phyloP scores from a whole-genome alignment of 2,329 filamentous ascomycete genomes.

The Aspergillus sp. region DNA sequence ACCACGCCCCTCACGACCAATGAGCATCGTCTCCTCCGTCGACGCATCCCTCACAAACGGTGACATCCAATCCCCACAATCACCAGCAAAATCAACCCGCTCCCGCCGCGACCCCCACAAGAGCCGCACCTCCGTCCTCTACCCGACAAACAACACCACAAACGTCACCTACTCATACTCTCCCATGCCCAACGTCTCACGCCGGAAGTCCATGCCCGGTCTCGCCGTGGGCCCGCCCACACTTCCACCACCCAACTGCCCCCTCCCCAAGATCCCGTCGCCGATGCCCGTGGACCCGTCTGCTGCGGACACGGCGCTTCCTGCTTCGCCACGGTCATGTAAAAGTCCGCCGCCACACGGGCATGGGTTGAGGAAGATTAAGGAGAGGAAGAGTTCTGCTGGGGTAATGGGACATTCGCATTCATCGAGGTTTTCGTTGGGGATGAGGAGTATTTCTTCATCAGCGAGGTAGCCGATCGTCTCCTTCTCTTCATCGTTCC shows the following conservation, averaged over 20 bases:
- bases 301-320: not conserved
- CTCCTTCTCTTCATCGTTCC: not conserved
- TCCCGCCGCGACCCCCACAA: constrained; percentile 7
- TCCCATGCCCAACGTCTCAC: constrained; percentile 13
- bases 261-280: constrained; percentile 26
- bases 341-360: too few species aligned
- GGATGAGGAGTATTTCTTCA: not conserved
- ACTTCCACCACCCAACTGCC: constrained; percentile 28
- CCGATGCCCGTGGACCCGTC: constrained; percentile 6
- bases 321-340: too few species aligned
- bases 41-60: constrained; percentile 7
- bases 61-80: constrained; percentile 7
- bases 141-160: constrained; percentile 1
- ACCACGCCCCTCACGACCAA: constrained; percentile 8
- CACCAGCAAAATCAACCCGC: constrained; percentile 3
- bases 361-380: not conserved
- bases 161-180: not conserved
- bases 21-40: constrained; percentile 11
- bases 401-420: not conserved
- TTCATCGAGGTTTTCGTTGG: not conserved
- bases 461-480: not conserved
- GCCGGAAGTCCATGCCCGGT: constrained; percentile 29
- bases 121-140: constrained; percentile 9
- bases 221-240: constrained; percentile 23
- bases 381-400: not conserved